Evolutionary conservation across 75 land plant genomes (phyloP).

Genomic region (Larix kaempferi): DNA sequence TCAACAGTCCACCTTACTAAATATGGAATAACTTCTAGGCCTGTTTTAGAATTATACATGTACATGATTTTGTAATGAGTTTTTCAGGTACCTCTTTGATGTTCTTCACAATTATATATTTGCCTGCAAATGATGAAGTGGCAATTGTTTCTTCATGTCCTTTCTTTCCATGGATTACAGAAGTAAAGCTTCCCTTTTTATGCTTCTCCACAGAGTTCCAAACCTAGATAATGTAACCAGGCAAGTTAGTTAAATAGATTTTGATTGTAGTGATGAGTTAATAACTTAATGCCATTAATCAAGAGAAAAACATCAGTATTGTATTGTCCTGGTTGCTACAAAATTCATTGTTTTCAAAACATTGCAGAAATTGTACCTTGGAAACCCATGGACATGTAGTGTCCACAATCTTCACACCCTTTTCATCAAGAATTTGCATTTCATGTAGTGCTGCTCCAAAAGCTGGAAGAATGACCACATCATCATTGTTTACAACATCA

Average conservation of each 20-base stretch:
- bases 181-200: slow-evolving; percentile 86
- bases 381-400: slow-evolving; percentile 98
- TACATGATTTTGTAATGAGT: not conserved
- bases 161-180: slow-evolving; percentile 95
- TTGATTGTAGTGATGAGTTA: not conserved
- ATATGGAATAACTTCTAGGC: not conserved
- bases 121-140: slow-evolving; percentile 93
- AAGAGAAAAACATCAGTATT: not conserved
- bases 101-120: slow-evolving; percentile 77
- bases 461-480: slow-evolving; percentile 94
- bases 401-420: slow-evolving; percentile 86
- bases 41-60: not conserved
- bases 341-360: not conserved
- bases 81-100: slow-evolving; percentile 64
- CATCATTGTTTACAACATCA: slow-evolving; percentile 65
- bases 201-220: slow-evolving; percentile 98
- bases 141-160: slow-evolving; percentile 94
- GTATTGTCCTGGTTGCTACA: not conserved
- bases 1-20: not conserved
- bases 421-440: slow-evolving; percentile 74
- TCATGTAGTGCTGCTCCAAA: slow-evolving; percentile 95
- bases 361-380: slow-evolving; percentile 45
- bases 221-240: slow-evolving; percentile 40
- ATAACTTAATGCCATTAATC: not conserved
- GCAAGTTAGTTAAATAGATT: not conserved